These are phyloP conservation scores for Rhizopogon vesiculosus DNA, from an alignment of 768 basidiomycete genomes.

Conservation along the genomic window DNA sequence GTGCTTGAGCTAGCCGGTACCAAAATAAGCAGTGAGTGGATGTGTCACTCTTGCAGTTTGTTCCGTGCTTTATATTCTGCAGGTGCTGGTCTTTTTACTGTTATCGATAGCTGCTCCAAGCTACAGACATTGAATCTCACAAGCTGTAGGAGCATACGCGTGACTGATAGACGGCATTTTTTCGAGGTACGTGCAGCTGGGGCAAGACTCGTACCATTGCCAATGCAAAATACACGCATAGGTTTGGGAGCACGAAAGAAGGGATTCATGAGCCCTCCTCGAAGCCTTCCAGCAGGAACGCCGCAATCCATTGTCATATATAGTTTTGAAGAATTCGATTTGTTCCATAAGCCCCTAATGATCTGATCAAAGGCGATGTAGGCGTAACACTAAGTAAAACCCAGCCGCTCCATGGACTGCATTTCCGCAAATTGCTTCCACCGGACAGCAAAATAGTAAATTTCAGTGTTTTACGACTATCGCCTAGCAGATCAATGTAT, in stretches of 20 bases:
- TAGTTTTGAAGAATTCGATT: no score
- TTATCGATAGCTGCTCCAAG: conserved; percentile 53
- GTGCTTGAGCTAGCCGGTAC: conserved; percentile 53
- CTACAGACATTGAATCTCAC: conserved; percentile 58
- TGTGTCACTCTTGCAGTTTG: background rate
- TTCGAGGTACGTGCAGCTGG: conserved; percentile 46
- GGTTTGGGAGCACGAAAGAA: conserved; percentile 23
- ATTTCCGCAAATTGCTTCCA: no score
- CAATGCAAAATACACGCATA: background rate
- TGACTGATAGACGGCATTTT: conserved; percentile 57
- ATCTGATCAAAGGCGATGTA: no score
- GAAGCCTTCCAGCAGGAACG: no score
- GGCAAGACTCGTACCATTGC: background rate
- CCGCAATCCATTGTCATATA: no score
- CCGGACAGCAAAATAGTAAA: no score
- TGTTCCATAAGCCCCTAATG: no score
- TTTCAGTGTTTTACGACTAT: no score
- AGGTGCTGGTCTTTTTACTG: conserved; percentile 51
- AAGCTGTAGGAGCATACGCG: conserved; percentile 57
- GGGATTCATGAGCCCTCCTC: background rate
- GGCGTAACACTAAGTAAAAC: no score
- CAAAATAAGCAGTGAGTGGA: conserved; percentile 49
- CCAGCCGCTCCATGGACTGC: no score
- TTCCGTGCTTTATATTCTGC: background rate
- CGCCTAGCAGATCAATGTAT: no score